Base-by-base conservation (phyloP, 805 yeast species). In the Grigorovia yakushimaensis region DNA sequence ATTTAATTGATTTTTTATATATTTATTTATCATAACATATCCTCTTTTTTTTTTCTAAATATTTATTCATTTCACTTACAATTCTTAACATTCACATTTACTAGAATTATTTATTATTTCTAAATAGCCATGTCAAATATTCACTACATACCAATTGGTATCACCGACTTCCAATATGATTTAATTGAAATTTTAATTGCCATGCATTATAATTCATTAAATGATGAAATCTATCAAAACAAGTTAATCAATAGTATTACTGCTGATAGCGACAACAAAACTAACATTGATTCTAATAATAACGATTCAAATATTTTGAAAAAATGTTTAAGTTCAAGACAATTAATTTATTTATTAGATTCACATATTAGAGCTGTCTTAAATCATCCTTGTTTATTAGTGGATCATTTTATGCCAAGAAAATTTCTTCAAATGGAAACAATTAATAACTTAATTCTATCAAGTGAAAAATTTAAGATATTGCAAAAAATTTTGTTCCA, bases 401-500 rank as follows among this genome's bases (percentile, higher is more conserved):
- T 84, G 27, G 85, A 83, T 53, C 93, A 85, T 61, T 85, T 78
- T 55, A 79, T 84, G 61, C 88, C 93, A 7, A 78, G 79, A 53
- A 82, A 81, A 47, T 65, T 84, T 51, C 60, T 85, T 15, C 65
- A 82, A 37, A 76, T 79, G 80, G 85, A 82, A 52, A 71, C 84
- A 1, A 82, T 77, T 49, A 79, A 76, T 46, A 62, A 74, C 42
- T 64, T 83, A 43, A 65, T 72, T 39, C 63, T 64, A 39, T 69
- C 80, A 9, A 77, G 85, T 19, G 84, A 81, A 24, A 84, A 84
- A 55, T 78, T 82, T 49, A 67, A 66, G 49, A 66, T 73, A 42
- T 70, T 82, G 51, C 79, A 82, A 54, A 64, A 70, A 36, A 54
- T 82, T 7, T 43, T 65, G 51, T 60, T 48, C 39, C 48, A 39